Evolutionary conservation across 1,284 basidiomycete species (phyloP).

Genomic region (Cryptococcus hybrid): DNA sequence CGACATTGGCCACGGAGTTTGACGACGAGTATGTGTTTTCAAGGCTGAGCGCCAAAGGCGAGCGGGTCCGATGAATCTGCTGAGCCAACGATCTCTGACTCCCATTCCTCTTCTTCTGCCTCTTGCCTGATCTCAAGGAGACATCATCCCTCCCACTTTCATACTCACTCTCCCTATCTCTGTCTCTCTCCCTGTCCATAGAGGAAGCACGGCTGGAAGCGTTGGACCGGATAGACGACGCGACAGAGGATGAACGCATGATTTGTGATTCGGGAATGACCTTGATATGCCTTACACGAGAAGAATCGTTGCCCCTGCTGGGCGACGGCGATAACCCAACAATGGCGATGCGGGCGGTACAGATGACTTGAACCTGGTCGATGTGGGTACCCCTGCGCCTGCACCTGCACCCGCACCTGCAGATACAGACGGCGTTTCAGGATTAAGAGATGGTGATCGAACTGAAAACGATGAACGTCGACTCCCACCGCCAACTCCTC

Average conservation of each 20-base stretch:
- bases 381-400: too few species aligned
- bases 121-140: slow-evolving; percentile 21
- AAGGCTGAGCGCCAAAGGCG: slow-evolving; percentile 11
- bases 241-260: slow-evolving; percentile 33
- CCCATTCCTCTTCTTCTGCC: slow-evolving; percentile 16
- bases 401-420: too few species aligned
- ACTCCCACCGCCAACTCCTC: neutral
- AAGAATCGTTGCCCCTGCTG: slow-evolving; percentile 38
- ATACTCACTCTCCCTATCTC: slow-evolving; percentile 20
- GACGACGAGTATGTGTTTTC: neutral
- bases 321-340: slow-evolving; percentile 44
- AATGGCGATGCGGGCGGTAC: slow-evolving; percentile 32
- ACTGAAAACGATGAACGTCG: slow-evolving; percentile 28
- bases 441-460: slow-evolving; percentile 32
- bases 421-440: slow-evolving; percentile 16
- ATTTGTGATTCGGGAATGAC: slow-evolving; percentile 41
- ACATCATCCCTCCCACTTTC: slow-evolving; percentile 31
- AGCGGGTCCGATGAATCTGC: slow-evolving; percentile 30
- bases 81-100: slow-evolving; percentile 22
- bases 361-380: slow-evolving; percentile 9
- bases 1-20: neutral
- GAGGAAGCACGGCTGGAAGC: slow-evolving; percentile 33
- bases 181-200: slow-evolving; percentile 13
- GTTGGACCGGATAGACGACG: slow-evolving; percentile 37
- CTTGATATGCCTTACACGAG: slow-evolving; percentile 37